Base-by-base conservation (phyloP, 805 yeast genomes). In the Nadsonia fulvescens region DNA sequence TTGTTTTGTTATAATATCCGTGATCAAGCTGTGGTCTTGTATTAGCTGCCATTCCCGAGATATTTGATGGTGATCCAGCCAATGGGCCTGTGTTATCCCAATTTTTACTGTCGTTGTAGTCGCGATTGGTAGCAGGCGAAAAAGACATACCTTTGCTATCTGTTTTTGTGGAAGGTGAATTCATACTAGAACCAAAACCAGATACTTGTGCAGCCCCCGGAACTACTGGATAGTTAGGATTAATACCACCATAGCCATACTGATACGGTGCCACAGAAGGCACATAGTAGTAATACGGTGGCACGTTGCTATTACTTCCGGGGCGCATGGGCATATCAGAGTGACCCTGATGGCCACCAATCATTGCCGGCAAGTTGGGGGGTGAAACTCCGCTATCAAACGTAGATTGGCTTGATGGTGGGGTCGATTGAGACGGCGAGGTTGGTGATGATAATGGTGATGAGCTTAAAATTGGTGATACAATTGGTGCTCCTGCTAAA, bases 391-490 rank as follows among this genome's bases (percentile, higher is more conserved):
- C n/a, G n/a, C n/a, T n/a, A n/a, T n/a, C n/a, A n/a, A n/a, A n/a
- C n/a, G n/a, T n/a, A n/a, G n/a, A n/a, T n/a, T n/a, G n/a, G n/a
- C n/a, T n/a, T n/a, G n/a, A n/a, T n/a, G n/a, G n/a, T n/a, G n/a
- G n/a, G n/a, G 45, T 46, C 47, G 51, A 54, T 56, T 44, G 47
- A 58, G 61, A 37, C 49, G 46, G 34, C 45, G 49, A 53, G 62
- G 58, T 58, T 57, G 66, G 38, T 60, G 68, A 48, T 65, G 67
- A 51, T 66, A 69, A 25, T 66, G 72, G 46, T 83, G 89, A 48
- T 82, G 83, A 52, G 75, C 8, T 8, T 24, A 24, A 10, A 24
- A 12, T 11, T 68, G 38, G 75, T 75, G 61, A n/a, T n/a, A n/a
- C n/a, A n/a, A n/a, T 77, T 77, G 49, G 75, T 66, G 44, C 74